These are phyloP conservation scores for Penicillium turbatum DNA, from an alignment of 495 filamentous ascomycete species.

Conservation along the genomic window DNA sequence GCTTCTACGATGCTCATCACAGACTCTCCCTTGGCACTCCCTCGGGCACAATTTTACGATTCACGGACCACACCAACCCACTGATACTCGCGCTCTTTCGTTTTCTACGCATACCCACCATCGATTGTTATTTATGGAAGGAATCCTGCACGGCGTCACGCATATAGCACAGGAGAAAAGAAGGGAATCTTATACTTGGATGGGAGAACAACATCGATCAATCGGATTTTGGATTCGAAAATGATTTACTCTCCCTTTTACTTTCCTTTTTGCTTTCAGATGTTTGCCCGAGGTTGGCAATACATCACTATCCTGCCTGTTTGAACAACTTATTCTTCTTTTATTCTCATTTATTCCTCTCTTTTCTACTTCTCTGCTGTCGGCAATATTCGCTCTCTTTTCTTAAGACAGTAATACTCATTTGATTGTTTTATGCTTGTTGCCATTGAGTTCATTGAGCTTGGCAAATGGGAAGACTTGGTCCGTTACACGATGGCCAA, in stretches of 20 bases:
- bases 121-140: slow-evolving; percentile 26
- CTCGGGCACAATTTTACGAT: slow-evolving; percentile 18
- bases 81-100: slow-evolving; percentile 19
- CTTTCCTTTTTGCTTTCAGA: too few relatives aligned
- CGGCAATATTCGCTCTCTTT: not conserved
- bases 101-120: slow-evolving; percentile 27
- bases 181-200: slow-evolving; percentile 2
- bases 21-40: not conserved
- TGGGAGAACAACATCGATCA: not conserved
- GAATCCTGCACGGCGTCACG: slow-evolving; percentile 22
- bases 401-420: slow-evolving; percentile 3
- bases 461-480: slow-evolving; percentile 18
- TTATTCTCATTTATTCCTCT: not conserved
- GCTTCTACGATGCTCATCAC: not conserved
- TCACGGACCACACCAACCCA: slow-evolving; percentile 18
- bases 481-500: slow-evolving; percentile 3
- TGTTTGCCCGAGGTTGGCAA: too few relatives aligned
- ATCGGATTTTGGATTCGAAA: not conserved
- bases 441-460: slow-evolving; percentile 4
- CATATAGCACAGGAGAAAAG: slow-evolving; percentile 19
- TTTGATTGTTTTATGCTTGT: not conserved
- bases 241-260: not conserved
- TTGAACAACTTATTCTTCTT: not conserved
- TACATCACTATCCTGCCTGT: not conserved
- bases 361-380: not conserved